Evolutionary conservation across 352 stramenopile species (phyloP), one percentile per base, ranked within the genome.

Genomic region (Phytophthora sojae): DNA sequence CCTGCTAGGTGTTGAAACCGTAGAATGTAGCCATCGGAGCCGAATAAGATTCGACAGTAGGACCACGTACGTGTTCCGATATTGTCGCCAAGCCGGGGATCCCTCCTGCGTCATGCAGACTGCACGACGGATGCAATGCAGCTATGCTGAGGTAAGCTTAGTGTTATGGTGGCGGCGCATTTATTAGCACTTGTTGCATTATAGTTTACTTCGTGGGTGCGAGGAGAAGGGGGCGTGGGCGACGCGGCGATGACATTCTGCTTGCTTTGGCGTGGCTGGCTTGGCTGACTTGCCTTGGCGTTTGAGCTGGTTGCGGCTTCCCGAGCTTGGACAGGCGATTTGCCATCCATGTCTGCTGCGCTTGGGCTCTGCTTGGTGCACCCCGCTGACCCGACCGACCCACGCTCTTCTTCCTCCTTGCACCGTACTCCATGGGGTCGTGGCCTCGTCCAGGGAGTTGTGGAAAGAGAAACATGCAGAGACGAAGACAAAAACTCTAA

Each of bases 401-500:
- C 29, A 44, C 30, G 21, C 35, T 53, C 23, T 60, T 75, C 57
- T 44, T 71, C 67, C 39, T 59, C 68, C 21, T 63, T 63, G 25
- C 42, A 45, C 30, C 35, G 61, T 65, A 61, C 53, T 69, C 55
- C 60, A 51, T 68, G 26, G 53, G 61, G 61, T 67, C 51, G 37
- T 59, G 30, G 17, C 21, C 30, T 15, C 35, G 52, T 61, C 51
- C 32, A 60, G 64, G 49, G 54, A 59, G 57, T 61, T 57, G 30
- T n/a, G 57, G 32, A 57, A 66, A 53, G 32, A 61, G 42, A 76
- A 73, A 65, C 49, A 76, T 73, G 65, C 49, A 77, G 42, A 60
- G 50, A 67, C 51, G 45, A 66, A 68, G 37, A 56, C 64, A 71
- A 73, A 35, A 74, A 71, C 37, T 71, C 60, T 74, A 76, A 56